phyloP scores from a whole-genome alignment of 768 basidiomycete species.

The Filobasidium wieringae region DNA sequence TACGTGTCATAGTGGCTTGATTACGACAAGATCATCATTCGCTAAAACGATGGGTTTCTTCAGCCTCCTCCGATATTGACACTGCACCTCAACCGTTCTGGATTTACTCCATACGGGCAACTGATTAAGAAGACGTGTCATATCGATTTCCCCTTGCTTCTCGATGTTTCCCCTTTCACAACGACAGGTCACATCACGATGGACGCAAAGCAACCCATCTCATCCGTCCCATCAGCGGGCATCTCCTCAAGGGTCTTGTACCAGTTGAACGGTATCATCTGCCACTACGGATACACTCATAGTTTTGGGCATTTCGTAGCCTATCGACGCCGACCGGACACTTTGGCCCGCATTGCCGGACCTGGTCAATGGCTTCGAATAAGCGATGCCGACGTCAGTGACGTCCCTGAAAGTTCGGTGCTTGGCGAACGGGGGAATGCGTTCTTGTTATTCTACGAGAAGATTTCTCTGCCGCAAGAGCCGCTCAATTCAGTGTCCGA shows the following conservation, averaged over 20 bases:
- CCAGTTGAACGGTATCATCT: conserved; percentile 71
- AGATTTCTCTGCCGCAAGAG: too few species aligned
- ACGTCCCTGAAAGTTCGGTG: conserved; percentile 47
- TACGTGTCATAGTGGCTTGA: conserved; percentile 39
- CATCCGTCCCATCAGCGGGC: conserved; percentile 26
- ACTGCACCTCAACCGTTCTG: conserved; percentile 82
- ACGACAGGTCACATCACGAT: conserved; percentile 68
- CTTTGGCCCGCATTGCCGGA: conserved; percentile 41
- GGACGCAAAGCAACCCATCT: conserved; percentile 58
- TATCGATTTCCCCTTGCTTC: conserved; percentile 69
- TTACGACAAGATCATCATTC: background rate
- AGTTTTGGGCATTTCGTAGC: conserved; percentile 91
- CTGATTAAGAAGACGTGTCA: conserved; percentile 73
- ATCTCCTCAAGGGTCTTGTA: conserved; percentile 52
- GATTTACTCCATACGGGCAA: conserved; percentile 58
- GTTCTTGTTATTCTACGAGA: conserved; percentile 94
- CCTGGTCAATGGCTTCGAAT: conserved; percentile 64
- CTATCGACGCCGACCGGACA: conserved; percentile 63
- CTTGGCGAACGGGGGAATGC: conserved; percentile 46
- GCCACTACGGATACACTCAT: conserved; percentile 77
- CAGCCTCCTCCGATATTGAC: conserved; percentile 76
- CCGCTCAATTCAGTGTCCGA: too few species aligned
- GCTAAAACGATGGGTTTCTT: background rate
- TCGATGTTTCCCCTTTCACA: conserved; percentile 79
- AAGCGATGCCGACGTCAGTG: conserved; percentile 59